Evolutionary conservation across 1,284 basidiomycete species (phyloP).

Genomic region (Ustilago trichophora): DNA sequence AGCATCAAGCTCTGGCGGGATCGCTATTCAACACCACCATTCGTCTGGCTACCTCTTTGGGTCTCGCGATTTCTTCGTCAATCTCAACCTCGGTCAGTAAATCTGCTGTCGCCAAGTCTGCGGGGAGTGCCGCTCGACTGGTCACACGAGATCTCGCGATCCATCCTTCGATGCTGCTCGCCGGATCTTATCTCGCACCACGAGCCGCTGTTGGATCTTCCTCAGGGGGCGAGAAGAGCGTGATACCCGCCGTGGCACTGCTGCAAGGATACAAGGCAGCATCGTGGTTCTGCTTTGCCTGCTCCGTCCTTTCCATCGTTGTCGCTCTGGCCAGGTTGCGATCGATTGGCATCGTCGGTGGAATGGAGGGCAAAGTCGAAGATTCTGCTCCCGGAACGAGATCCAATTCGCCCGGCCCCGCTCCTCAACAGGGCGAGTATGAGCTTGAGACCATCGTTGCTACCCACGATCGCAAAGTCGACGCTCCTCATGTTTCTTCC

Average conservation of each 20-base stretch:
- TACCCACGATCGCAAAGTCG: conserved; percentile 8
- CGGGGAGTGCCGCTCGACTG: conserved; percentile 5
- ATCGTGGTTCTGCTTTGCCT: conserved; percentile 51
- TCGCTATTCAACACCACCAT: conserved; percentile 59
- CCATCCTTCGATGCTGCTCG: conserved; percentile 22
- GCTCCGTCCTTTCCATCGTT: conserved; percentile 30
- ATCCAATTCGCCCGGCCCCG: neutral
- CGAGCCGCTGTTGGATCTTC: conserved; percentile 13
- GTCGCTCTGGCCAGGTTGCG: conserved; percentile 42
- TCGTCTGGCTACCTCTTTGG: conserved; percentile 57
- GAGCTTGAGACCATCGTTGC: conserved; percentile 16
- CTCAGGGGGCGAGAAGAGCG: neutral
- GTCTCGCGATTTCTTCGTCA: conserved; percentile 53
- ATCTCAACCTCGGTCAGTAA: conserved; percentile 53
- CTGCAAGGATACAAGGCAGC: conserved; percentile 54
- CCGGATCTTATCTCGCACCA: conserved; percentile 4
- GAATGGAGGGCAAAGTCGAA: conserved; percentile 41
- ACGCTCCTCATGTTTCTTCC: too few species aligned
- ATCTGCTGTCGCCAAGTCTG: conserved; percentile 10
- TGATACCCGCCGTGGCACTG: conserved; percentile 17
- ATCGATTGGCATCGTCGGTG: conserved; percentile 52
- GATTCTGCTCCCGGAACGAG: conserved; percentile 6
- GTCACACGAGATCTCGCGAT: conserved; percentile 5
- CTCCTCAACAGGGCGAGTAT: conserved; percentile 4
- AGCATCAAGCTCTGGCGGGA: conserved; percentile 54